A percentile compares a stretch with the other conserved stretches of the same genome.
phyloP scores from a whole-genome alignment of 2,329 filamentous ascomycete genomes.

The Fusarium veterinarium region DNA sequence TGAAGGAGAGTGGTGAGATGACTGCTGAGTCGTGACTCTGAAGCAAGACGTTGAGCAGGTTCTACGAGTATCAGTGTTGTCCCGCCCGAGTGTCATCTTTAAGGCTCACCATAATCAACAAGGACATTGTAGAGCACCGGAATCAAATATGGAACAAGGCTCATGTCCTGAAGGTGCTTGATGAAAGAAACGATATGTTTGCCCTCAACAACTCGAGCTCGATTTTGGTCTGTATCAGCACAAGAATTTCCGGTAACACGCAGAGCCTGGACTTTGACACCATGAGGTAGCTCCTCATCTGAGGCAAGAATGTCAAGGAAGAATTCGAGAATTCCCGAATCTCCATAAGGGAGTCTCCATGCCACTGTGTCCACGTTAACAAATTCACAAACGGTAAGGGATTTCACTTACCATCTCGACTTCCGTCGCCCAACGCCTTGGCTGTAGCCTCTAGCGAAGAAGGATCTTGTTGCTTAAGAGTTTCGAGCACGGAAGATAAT shows the following conservation, averaged over 20 bases:
- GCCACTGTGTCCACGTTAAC: conserved; percentile 53
- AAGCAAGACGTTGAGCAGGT: conserved; percentile 67
- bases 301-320: conserved; percentile 60
- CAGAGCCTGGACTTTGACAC: conserved; percentile 65
- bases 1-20: conserved; percentile 62
- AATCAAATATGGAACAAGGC: conserved; percentile 63
- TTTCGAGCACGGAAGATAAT: conserved; percentile 54
- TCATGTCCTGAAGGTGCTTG: conserved; percentile 59
- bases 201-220: conserved; percentile 64
- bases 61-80: conserved; percentile 52
- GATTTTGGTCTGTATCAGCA: conserved; percentile 72
- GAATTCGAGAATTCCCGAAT: conserved; percentile 68
- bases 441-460: conserved; percentile 58
- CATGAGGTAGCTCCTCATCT: conserved; percentile 51
- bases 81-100: not conserved
- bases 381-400: rapidly evolving
- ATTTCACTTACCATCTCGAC: conserved; percentile 62
- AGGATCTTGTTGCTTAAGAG: conserved; percentile 52
- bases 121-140: conserved; percentile 72
- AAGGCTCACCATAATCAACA: conserved; percentile 67
- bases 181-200: conserved; percentile 62
- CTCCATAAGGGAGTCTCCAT: conserved; percentile 68
- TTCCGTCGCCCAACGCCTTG: conserved; percentile 66
- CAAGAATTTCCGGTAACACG: conserved; percentile 72
- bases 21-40: conserved; percentile 61